Conservation (phyloP, 345 rosid genomes). For the Syzygium grande region DNA sequence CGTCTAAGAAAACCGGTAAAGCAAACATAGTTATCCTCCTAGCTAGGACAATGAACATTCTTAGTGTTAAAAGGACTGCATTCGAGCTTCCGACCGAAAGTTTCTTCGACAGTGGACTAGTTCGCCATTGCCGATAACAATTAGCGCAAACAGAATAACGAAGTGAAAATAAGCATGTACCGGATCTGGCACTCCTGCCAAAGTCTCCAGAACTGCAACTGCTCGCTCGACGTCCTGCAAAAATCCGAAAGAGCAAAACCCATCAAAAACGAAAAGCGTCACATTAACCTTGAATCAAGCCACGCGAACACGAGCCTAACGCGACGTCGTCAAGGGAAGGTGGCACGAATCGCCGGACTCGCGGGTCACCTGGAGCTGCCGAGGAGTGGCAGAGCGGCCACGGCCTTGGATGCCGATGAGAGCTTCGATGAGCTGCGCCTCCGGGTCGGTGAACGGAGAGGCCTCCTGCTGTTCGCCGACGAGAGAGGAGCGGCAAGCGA, state of each 20-base stretch:
- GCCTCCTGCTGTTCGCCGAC: constrained; percentile 15
- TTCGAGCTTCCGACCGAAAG: neutral
- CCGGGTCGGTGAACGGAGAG: constrained; percentile 47
- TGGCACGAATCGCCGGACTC: neutral
- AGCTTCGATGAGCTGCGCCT: constrained; percentile 65
- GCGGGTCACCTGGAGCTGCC: constrained; percentile 51
- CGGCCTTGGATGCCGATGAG: constrained; percentile 94
- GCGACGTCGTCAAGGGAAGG: neutral
- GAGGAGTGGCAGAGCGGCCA: constrained; percentile 73
- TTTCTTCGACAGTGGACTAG: neutral
- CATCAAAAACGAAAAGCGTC: neutral
- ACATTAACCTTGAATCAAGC: neutral
- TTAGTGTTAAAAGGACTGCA: neutral
- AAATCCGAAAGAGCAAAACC: neutral
- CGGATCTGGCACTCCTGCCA: constrained; percentile 60
- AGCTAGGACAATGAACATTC: neutral
- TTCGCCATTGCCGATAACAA: neutral
- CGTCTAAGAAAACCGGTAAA: neutral
- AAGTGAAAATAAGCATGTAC: constrained; percentile 19
- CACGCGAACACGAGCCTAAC: neutral
- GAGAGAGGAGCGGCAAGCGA: constrained; percentile 13
- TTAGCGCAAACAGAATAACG: neutral
- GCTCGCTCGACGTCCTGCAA: constrained; percentile 70
- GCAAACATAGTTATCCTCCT: neutral
- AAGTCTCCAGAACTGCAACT: constrained; percentile 64